These are phyloP conservation scores for Nothophytophthora sp. DNA, from an alignment of 352 stramenopile species.

Conservation along the genomic window DNA sequence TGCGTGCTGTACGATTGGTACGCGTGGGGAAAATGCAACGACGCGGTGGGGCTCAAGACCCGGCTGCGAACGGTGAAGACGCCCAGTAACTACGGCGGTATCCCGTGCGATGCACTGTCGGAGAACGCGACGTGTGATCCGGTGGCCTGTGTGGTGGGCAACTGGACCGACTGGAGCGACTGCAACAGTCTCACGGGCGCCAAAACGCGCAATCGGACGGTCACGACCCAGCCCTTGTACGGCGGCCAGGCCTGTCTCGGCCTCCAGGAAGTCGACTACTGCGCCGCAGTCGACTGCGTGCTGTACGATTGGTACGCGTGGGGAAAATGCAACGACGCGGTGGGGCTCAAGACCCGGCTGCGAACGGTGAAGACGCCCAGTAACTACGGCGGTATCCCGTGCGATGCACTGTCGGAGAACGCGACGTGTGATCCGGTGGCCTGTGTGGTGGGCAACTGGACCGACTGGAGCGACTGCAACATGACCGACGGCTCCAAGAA, in stretches of 20 bases:
- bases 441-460: conserved; percentile 40
- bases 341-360: conserved; percentile 25
- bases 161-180: conserved; percentile 31
- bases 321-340: conserved; percentile 38
- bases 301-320: conserved; percentile 39
- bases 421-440: conserved; percentile 31
- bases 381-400: conserved; percentile 29
- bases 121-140: no score
- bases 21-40: conserved; percentile 42
- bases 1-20: conserved; percentile 42
- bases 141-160: conserved; percentile 45
- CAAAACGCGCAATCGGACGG: conserved; percentile 31
- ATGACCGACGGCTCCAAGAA: conserved; percentile 20
- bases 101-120: neutral
- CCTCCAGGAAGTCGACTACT: conserved; percentile 34
- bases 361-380: conserved; percentile 21
- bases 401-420: conserved; percentile 23
- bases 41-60: conserved; percentile 28
- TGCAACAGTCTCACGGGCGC: conserved; percentile 39
- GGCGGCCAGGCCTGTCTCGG: conserved; percentile 26
- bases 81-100: conserved; percentile 12
- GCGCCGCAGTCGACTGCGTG: conserved; percentile 36
- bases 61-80: conserved; percentile 23
- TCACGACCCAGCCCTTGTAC: conserved; percentile 31
- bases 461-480: conserved; percentile 31